phyloP scores from a whole-genome alignment of 225 moss, liverwort and hornwort species.

The Straminergon stramineum region DNA sequence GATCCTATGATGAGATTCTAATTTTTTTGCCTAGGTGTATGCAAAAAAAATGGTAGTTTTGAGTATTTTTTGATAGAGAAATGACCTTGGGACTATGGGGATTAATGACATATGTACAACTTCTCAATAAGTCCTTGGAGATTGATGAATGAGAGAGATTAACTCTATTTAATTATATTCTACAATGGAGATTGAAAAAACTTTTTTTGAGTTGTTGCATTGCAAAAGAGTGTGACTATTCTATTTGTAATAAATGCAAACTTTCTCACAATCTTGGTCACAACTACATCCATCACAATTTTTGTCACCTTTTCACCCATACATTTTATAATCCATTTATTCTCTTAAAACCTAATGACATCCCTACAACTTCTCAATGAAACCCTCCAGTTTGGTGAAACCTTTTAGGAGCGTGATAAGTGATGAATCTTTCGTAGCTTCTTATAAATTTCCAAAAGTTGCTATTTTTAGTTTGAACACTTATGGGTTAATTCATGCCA shows the following conservation, averaged over 20 bases:
- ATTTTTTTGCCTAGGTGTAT: too few species aligned
- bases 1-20: too few species aligned
- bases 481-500: background rate
- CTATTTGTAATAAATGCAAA: background rate
- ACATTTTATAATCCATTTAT: background rate
- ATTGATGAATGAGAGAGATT: too few species aligned
- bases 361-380: background rate
- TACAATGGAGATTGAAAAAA: background rate
- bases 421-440: background rate
- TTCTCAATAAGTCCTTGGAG: too few species aligned
- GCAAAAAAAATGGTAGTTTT: too few species aligned
- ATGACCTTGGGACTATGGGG: too few species aligned
- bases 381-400: background rate
- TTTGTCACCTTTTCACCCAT: background rate
- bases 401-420: too few species aligned
- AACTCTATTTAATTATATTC: background rate
- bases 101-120: too few species aligned
- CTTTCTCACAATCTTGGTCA: background rate
- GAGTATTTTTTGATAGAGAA: too few species aligned
- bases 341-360: too few species aligned
- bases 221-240: background rate
- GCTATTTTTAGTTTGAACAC: background rate
- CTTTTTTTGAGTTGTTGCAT: accelerated
- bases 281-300: background rate
- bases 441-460: background rate